Evolutionary conservation across 2,329 filamentous ascomycete genomes (phyloP), one percentile per base, ranked within the genome.

Genomic region (Apiospora rasikravindrae): DNA sequence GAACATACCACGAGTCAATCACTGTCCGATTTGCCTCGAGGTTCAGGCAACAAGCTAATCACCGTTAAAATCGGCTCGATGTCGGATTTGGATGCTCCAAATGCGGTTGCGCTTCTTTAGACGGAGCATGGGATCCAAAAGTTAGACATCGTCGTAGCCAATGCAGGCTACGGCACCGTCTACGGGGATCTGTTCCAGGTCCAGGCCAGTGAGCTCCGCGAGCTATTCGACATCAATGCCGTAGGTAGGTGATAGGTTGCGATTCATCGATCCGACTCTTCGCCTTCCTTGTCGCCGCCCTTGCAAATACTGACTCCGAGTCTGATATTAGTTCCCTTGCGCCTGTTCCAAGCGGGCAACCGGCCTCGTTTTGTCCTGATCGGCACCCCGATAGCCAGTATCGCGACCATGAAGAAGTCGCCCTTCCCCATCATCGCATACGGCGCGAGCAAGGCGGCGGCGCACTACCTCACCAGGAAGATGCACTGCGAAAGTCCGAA

Each of bases 91-190:
- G 81, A 83, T 61, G 75, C 80, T 3, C 72, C 61, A n/a, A 74
- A 71, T 6, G 81, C 81, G 16, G 73, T 82, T 2, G 49, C 77
- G 37, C 71, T 73, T 4, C 74, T 85, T 4, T 71, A 77, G 13
- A 26, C 64, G 3, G 57, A 67, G n/a, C 71, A 79, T 33, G 76
- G 77, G 10, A 82, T 87, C 72, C 75, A 72, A 4, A 73, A 77
- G 37, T 77, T 87, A 5, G 84, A 87, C 70, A 74, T 84, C 22
- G 80, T 87, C 3, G 83, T 87, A 44, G 84, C 85, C 61, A 87
- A 86, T 72, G 84, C 85, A 0, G 85, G 82, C 4, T 66, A 72
- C 68, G 72, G 73, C 45, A 71, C 69, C 16, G 70, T 71, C 64
- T 71, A 70, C 71, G 74, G 73, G 61, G 64, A 71, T 40, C 70